Conservation (phyloP, 2,329 filamentous ascomycete genomes). For the Alternaria ventricosa region DNA sequence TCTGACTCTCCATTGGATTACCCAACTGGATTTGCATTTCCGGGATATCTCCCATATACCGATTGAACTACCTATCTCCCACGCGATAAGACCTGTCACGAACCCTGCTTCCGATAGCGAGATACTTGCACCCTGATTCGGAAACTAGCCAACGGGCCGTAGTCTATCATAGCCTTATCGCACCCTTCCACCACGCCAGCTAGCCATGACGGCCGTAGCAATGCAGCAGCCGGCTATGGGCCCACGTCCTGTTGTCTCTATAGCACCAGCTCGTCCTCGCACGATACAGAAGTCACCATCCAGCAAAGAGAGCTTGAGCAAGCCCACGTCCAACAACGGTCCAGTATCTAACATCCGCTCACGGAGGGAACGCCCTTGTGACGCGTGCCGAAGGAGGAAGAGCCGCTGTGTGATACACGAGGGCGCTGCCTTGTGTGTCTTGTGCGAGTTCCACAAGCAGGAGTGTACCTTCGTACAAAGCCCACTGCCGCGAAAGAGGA, state of each 20-base stretch:
- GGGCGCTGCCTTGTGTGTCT: constrained; percentile 72
- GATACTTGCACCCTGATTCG: constrained; percentile 24
- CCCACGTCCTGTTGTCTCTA: constrained; percentile 51
- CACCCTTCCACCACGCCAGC: constrained; percentile 27
- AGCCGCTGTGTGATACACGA: constrained; percentile 81
- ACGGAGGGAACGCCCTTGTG: constrained; percentile 55
- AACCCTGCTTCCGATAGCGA: constrained; percentile 23
- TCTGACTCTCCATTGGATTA: constrained; percentile 20
- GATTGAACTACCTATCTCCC: constrained; percentile 29
- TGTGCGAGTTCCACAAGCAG: constrained; percentile 78
- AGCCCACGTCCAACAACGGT: constrained; percentile 44
- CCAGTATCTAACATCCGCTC: constrained; percentile 49
- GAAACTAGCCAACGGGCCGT: constrained; percentile 42
- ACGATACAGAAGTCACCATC: constrained; percentile 49
- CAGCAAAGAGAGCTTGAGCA: constrained; percentile 52
- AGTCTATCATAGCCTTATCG: constrained; percentile 34
- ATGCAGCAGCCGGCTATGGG: constrained; percentile 38
- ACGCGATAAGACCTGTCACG: constrained; percentile 46
- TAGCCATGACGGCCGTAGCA: constrained; percentile 56
- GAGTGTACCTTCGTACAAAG: constrained; percentile 81
- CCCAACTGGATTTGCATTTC: constrained; percentile 30
- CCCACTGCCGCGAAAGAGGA: constrained; percentile 80
- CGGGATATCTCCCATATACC: constrained; percentile 29
- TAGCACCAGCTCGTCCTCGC: constrained; percentile 54
- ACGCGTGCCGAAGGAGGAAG: constrained; percentile 76